These are phyloP conservation scores for Testicularia cyperi DNA, from an alignment of 1,284 basidiomycete genomes.

Conservation along the genomic window DNA sequence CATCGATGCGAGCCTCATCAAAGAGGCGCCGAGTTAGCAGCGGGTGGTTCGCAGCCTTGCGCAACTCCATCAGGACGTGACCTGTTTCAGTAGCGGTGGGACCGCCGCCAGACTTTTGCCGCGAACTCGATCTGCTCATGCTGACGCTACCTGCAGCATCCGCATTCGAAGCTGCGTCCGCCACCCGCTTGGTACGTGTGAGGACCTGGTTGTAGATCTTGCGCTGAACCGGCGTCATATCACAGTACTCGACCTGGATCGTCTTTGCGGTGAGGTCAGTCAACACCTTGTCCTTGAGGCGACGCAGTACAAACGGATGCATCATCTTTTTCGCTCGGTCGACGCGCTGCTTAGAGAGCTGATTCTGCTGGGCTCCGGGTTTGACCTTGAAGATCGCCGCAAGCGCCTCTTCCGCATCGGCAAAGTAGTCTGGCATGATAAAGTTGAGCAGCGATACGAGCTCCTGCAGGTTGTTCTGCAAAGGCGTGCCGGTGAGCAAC, in stretches of 20 bases:
- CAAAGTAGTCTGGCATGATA: slow-evolving; percentile 88
- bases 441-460: slow-evolving; percentile 92
- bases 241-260: slow-evolving; percentile 89
- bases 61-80: slow-evolving; percentile 91
- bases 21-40: slow-evolving; percentile 88
- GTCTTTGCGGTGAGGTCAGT: slow-evolving; percentile 88
- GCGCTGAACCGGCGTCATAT: slow-evolving; percentile 81
- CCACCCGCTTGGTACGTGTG: slow-evolving; percentile 67
- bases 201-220: slow-evolving; percentile 83
- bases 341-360: slow-evolving; percentile 85
- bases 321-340: slow-evolving; percentile 98
- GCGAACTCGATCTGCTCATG: no score
- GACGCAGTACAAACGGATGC: slow-evolving; percentile 93
- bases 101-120: no score
- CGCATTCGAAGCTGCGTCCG: slow-evolving; percentile 68
- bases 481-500: slow-evolving; percentile 89
- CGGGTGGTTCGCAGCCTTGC: slow-evolving; percentile 93
- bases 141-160: not conserved
- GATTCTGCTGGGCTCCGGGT: slow-evolving; percentile 77
- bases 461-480: slow-evolving; percentile 83
- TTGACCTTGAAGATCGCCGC: slow-evolving; percentile 96
- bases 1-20: slow-evolving; percentile 73
- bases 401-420: slow-evolving; percentile 72
- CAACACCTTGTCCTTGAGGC: slow-evolving; percentile 84
- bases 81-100: slow-evolving; percentile 17